These are phyloP conservation scores for Harringtonia aguacate DNA, from an alignment of 2,329 filamentous ascomycete genomes.

Conservation along the genomic window DNA sequence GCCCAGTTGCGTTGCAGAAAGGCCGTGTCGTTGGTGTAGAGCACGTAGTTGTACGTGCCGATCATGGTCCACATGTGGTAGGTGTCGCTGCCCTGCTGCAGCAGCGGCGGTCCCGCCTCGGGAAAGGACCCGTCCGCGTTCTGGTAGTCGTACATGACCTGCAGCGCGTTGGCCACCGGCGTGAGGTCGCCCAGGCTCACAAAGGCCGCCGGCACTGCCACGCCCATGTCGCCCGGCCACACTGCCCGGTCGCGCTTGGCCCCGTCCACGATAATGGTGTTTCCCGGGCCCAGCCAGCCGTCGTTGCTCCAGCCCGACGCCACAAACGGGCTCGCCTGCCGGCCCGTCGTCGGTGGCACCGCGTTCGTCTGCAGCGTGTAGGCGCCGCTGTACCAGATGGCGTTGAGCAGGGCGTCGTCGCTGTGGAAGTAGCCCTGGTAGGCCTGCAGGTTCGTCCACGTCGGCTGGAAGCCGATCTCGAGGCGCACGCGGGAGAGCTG, in stretches of 20 bases:
- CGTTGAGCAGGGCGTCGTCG: slow-evolving; percentile 38
- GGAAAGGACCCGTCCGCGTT: slow-evolving; percentile 33
- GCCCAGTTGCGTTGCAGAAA: slow-evolving; percentile 22
- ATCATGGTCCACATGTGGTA: slow-evolving; percentile 35
- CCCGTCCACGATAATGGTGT: slow-evolving; percentile 32
- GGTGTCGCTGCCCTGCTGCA: slow-evolving; percentile 21
- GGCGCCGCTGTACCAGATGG: slow-evolving; percentile 40
- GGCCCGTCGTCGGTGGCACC: slow-evolving; percentile 19
- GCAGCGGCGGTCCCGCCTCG: slow-evolving; percentile 34
- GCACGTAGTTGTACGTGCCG: slow-evolving; percentile 43
- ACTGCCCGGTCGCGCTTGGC: slow-evolving; percentile 44
- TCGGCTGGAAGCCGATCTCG: slow-evolving; percentile 27
- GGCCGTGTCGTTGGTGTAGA: slow-evolving; percentile 37
- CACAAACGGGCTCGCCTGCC: slow-evolving; percentile 23
- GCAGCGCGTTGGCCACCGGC: slow-evolving; percentile 29
- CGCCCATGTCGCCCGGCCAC: slow-evolving; percentile 47
- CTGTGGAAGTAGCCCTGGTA: slow-evolving; percentile 45
- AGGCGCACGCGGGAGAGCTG: slow-evolving; percentile 22
- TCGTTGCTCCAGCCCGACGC: slow-evolving; percentile 26
- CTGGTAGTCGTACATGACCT: slow-evolving; percentile 27
- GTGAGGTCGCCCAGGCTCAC: slow-evolving; percentile 38
- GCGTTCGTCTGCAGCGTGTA: slow-evolving; percentile 30
- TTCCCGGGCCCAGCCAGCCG: slow-evolving; percentile 19
- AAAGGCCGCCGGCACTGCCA: slow-evolving; percentile 37
- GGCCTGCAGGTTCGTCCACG: slow-evolving; percentile 34